phyloP scores from a whole-genome alignment of 116 monocot species.

The Zostera marina region DNA sequence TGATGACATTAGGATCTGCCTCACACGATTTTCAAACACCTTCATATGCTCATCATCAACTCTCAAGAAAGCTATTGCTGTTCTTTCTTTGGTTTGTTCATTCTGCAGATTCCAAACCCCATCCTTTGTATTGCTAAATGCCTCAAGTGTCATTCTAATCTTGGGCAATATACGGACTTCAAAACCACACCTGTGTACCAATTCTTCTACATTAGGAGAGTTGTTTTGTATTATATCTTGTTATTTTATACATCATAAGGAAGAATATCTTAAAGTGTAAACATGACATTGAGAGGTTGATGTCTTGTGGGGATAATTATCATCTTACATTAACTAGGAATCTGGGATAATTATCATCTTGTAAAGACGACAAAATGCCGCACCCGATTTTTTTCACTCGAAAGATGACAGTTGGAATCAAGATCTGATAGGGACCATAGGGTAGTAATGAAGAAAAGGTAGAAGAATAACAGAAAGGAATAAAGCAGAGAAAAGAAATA shows the following conservation, averaged over 20 bases:
- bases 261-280: background rate
- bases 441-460: too few relatives aligned
- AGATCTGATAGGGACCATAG: too few relatives aligned
- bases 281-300: too few relatives aligned
- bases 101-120: constrained; percentile 99
- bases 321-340: too few relatives aligned
- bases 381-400: too few relatives aligned
- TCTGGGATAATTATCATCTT: too few relatives aligned
- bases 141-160: constrained; percentile 93
- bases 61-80: constrained; percentile 88
- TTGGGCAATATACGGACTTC: constrained; percentile 92
- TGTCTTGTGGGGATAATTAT: too few relatives aligned
- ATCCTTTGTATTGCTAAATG: constrained; percentile 95
- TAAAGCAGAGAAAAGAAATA: too few relatives aligned
- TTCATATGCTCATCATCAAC: constrained; percentile 99
- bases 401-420: too few relatives aligned
- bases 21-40: constrained; percentile 96
- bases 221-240: background rate
- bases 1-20: constrained; percentile 98
- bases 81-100: constrained; percentile 96
- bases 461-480: too few relatives aligned
- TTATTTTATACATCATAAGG: background rate
- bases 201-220: too few relatives aligned
- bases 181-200: constrained; percentile 75
- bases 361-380: too few relatives aligned